Percentiles rank a stretch among this genome's conserved stretches.
These are phyloP conservation scores for Leccinum rimulosum DNA, from an alignment of 768 basidiomycete species.

Conservation along the genomic window DNA sequence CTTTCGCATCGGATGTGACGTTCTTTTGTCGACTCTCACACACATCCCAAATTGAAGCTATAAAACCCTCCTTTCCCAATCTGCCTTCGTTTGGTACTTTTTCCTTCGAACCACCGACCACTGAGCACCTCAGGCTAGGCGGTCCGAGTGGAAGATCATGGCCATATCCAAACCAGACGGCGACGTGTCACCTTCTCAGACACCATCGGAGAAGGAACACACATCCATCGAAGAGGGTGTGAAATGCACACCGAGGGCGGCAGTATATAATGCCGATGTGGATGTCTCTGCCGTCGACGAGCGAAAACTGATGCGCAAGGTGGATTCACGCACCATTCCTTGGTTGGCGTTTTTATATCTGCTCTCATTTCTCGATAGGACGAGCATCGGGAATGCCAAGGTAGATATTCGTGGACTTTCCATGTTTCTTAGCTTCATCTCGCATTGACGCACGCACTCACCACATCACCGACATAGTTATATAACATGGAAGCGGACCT, in stretches of 20 bases:
- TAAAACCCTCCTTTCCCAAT: background rate
- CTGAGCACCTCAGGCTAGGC: no score
- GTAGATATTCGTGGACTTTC: no score
- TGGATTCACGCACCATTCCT: constrained; percentile 61
- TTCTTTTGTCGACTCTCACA: no score
- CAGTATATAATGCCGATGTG: constrained; percentile 41
- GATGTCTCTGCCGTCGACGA: constrained; percentile 66
- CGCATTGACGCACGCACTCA: no score
- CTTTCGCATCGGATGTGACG: no score
- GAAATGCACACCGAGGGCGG: background rate
- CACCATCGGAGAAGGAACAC: constrained; percentile 6
- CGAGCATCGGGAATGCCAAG: no score
- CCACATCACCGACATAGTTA: constrained; percentile 42
- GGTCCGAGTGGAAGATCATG: background rate
- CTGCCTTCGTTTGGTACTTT: background rate
- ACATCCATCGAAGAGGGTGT: background rate
- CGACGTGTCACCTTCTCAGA: background rate
- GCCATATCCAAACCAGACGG: background rate
- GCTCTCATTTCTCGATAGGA: no score
- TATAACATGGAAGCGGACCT: constrained; percentile 61
- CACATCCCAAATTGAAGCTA: no score
- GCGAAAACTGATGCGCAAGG: constrained; percentile 64
- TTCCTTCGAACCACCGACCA: background rate
- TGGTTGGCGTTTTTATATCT: constrained; percentile 77
- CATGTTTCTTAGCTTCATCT: no score